phyloP scores from a whole-genome alignment of 306 rosid genomes.

The Fragaria iinumae region DNA sequence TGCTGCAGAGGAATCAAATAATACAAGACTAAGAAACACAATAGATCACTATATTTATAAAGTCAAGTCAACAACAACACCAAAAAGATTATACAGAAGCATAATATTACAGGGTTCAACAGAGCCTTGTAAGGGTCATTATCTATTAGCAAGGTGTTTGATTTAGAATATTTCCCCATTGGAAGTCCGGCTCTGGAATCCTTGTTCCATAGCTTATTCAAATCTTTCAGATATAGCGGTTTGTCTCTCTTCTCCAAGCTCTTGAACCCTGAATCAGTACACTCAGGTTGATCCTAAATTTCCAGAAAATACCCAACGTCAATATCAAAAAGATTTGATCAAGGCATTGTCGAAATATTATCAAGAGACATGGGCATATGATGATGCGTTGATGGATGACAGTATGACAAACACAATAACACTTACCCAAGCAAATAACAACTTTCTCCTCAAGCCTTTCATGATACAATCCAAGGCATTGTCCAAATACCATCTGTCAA shows the following conservation, averaged over 20 bases:
- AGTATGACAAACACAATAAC: no score
- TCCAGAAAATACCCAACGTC: neutral
- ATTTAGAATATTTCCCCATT: neutral
- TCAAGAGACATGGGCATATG: neutral
- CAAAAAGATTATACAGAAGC: neutral
- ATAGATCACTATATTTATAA: neutral
- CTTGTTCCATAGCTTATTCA: slow-evolving; percentile 25
- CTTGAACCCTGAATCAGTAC: slow-evolving; percentile 30
- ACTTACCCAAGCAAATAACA: slow-evolving; percentile 38
- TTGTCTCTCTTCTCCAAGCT: slow-evolving; percentile 25
- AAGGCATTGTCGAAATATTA: no score
- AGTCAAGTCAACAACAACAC: no score
- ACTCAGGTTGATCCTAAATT: slow-evolving; percentile 30
- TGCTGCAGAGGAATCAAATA: slow-evolving; percentile 12
- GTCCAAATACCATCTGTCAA: slow-evolving; percentile 29
- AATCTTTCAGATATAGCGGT: slow-evolving; percentile 34
- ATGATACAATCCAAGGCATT: slow-evolving; percentile 31
- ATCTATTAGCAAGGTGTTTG: slow-evolving; percentile 34
- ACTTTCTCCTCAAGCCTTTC: slow-evolving; percentile 19
- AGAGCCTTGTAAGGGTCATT: slow-evolving; percentile 33
- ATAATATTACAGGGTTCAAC: slow-evolving; percentile 31
- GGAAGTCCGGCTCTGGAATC: neutral
- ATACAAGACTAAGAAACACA: neutral
- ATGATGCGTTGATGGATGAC: neutral
- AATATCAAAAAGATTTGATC: neutral